phyloP scores from a whole-genome alignment of 495 filamentous ascomycete genomes.

The Thermochaetoides thermophila region DNA sequence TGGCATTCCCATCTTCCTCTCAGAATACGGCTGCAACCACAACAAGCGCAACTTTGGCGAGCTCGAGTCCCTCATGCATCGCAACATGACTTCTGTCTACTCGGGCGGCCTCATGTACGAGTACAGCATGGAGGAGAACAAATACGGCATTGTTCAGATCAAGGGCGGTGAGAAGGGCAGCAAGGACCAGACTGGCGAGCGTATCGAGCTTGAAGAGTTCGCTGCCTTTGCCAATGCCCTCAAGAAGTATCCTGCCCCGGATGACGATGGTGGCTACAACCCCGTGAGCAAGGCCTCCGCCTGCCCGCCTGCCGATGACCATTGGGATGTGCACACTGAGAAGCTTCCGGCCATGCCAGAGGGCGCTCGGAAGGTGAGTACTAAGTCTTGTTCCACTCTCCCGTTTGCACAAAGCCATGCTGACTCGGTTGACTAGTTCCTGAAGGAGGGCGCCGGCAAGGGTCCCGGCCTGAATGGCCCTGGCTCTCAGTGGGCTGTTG shows the following conservation, averaged over 20 bases:
- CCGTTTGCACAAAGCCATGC: not conserved
- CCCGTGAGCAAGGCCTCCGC: conserved; percentile 41
- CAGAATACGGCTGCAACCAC: conserved; percentile 82
- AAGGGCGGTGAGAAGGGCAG: conserved; percentile 38
- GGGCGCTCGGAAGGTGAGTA: conserved; percentile 35
- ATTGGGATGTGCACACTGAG: conserved; percentile 55
- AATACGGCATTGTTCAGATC: conserved; percentile 70
- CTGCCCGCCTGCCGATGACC: conserved; percentile 56
- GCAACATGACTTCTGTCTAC: conserved; percentile 81
- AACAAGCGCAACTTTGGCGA: conserved; percentile 73
- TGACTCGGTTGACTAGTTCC: conserved; percentile 35
- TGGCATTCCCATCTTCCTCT: conserved; percentile 87
- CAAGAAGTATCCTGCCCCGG: conserved; percentile 44
- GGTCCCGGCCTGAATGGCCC: conserved; percentile 56
- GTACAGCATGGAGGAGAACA: conserved; percentile 67
- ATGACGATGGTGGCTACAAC: conserved; percentile 66
- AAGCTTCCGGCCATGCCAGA: conserved; percentile 64
- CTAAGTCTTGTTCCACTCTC: not conserved
- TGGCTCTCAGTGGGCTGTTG: conserved; percentile 54
- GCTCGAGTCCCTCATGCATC: conserved; percentile 63
- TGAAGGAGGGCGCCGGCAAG: conserved; percentile 58
- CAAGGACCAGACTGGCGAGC: conserved; percentile 13
- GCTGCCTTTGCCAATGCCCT: conserved; percentile 50
- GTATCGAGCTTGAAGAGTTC: conserved; percentile 32
- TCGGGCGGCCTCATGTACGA: conserved; percentile 96